Evolutionary conservation across 1,284 basidiomycete genomes (phyloP).

Genomic region (Leccinum pachyderme): DNA sequence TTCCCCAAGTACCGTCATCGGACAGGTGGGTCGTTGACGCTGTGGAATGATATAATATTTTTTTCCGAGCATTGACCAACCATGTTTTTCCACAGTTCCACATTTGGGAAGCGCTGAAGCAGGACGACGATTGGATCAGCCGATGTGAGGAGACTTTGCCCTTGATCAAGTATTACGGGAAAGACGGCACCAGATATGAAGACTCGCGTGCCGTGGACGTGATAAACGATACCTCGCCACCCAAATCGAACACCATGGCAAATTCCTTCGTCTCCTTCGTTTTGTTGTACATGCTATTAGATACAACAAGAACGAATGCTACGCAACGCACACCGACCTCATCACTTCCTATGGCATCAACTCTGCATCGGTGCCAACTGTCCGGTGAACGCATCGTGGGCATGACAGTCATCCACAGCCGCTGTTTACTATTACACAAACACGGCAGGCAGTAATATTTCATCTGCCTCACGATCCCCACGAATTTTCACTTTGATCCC

Average conservation of each 20-base stretch:
- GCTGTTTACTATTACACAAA: conserved; percentile 9
- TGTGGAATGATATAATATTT: background rate
- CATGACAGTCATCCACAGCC: conserved; percentile 36
- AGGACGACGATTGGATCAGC: conserved; percentile 44
- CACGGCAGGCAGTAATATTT: conserved; percentile 33
- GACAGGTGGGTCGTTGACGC: conserved; percentile 32
- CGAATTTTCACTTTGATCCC: conserved; percentile 61
- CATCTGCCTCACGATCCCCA: conserved; percentile 41
- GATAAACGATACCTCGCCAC: conserved; percentile 43
- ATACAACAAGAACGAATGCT: background rate
- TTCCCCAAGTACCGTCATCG: conserved; percentile 32
- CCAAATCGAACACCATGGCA: conserved; percentile 45
- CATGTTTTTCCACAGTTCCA: conserved; percentile 41
- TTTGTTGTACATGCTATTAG: conserved; percentile 25
- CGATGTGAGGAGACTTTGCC: conserved; percentile 50
- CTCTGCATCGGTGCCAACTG: background rate
- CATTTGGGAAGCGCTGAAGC: conserved; percentile 50
- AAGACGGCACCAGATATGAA: conserved; percentile 46
- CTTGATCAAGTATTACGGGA: conserved; percentile 56
- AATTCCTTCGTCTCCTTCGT: conserved; percentile 47
- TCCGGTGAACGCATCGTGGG: conserved; percentile 8
- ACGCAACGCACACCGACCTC: conserved; percentile 1
- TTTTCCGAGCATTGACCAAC: background rate
- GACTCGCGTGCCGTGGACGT: conserved; percentile 50
- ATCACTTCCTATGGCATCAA: background rate